Percentiles rank a stretch among this genome's conserved stretches.
phyloP scores from a whole-genome alignment of 371 early-diverging fungal genomes.

The Thermomucor indicae-seudaticae region DNA sequence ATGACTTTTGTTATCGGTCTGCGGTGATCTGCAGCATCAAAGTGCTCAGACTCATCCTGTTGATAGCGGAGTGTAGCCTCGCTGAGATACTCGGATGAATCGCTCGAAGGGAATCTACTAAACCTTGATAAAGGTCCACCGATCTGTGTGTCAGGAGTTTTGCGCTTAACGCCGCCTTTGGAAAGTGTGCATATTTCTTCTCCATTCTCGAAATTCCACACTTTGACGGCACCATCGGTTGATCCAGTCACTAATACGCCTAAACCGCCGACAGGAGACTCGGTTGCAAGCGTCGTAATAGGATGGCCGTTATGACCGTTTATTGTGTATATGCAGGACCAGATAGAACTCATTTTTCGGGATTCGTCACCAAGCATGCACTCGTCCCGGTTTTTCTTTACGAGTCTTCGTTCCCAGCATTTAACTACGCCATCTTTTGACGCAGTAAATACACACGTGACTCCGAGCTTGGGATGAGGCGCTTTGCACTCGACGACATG shows the following conservation, averaged over 20 bases:
- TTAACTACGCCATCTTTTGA: conserved; percentile 32
- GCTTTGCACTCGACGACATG: conserved; percentile 21
- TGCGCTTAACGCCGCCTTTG: conserved; percentile 10
- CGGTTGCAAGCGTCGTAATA: conserved; percentile 24
- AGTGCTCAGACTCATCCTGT: neutral
- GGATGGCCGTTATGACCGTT: conserved; percentile 13
- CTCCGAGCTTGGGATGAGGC: conserved; percentile 14
- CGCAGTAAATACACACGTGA: conserved; percentile 25
- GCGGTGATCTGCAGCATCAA: conserved; percentile 14
- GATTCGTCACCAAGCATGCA: too few species aligned
- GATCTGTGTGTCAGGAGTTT: conserved; percentile 8
- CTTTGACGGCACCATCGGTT: conserved; percentile 71
- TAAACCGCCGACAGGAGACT: conserved; percentile 23
- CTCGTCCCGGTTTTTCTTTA: too few species aligned
- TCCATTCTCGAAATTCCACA: conserved; percentile 76
- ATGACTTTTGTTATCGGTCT: conserved; percentile 30
- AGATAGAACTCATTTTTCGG: conserved; percentile 2
- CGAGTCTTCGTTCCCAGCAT: conserved; percentile 30
- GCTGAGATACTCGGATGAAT: neutral
- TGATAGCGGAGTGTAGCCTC: neutral
- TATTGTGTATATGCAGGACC: conserved; percentile 25
- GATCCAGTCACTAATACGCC: conserved; percentile 66
- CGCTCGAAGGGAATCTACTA: conserved; percentile 6
- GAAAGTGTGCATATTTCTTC: conserved; percentile 37
- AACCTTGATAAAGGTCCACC: conserved; percentile 18